Conservation (phyloP, 2,329 filamentous ascomycete species). For the Neonectria neomacrospora region DNA sequence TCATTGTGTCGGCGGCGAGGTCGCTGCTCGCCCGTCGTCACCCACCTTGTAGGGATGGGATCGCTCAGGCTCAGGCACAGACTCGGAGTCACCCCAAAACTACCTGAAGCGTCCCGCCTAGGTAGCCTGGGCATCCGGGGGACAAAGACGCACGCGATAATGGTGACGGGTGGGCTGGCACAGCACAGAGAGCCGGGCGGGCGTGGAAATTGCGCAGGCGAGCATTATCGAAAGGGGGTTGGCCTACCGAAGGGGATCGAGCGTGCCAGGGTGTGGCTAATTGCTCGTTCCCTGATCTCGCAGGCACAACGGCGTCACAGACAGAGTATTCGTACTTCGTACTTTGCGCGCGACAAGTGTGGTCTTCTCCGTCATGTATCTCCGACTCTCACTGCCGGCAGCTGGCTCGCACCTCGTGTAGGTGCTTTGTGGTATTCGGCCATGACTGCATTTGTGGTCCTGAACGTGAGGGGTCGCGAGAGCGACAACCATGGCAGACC, state of each 20-base stretch:
- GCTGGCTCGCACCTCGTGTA: not conserved
- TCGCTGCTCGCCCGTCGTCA: constrained; percentile 21
- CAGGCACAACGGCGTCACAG: constrained; percentile 27
- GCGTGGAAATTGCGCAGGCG: constrained; percentile 41
- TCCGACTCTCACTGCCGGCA: not conserved
- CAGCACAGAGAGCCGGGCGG: constrained; percentile 20
- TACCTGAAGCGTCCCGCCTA: constrained; percentile 5
- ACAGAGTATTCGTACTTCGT: constrained; percentile 11
- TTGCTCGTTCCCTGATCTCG: constrained; percentile 30
- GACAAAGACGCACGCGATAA: constrained; percentile 24
- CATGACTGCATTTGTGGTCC: constrained; percentile 16
- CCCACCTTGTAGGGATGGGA: constrained; percentile 22
- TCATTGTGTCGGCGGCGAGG: constrained; percentile 23
- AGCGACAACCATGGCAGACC: constrained; percentile 1
- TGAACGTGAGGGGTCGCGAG: constrained; percentile 17
- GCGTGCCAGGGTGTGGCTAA: constrained; percentile 41
- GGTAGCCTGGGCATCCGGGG: constrained; percentile 27
- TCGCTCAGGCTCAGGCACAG: constrained; percentile 30
- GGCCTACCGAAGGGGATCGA: constrained; percentile 8
- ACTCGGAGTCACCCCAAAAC: constrained; percentile 7
- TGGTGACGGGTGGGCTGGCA: constrained; percentile 22
- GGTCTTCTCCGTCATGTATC: not conserved
- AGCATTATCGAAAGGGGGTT: constrained; percentile 29
- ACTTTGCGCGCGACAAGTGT: not conserved
- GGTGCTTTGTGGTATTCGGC: not conserved